phyloP scores from a whole-genome alignment of 2,329 filamentous ascomycete genomes.

The Ilyonectria destructans region DNA sequence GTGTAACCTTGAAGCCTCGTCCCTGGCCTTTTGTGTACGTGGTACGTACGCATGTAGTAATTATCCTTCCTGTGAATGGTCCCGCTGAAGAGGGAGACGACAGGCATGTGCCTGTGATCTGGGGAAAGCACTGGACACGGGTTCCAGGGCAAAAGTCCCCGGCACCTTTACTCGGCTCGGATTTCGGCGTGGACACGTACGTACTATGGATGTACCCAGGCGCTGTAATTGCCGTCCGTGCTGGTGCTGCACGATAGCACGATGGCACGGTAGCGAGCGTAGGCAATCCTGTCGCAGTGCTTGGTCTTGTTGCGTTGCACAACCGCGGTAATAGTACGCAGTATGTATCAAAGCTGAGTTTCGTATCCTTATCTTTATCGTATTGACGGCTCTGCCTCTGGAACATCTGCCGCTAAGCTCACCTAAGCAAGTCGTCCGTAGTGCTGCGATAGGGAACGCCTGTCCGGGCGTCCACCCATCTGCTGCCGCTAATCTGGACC shows the following conservation, averaged over 20 bases:
- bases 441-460: constrained; percentile 7
- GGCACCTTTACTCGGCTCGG: not conserved
- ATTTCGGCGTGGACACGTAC: not conserved
- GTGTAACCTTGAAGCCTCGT: not conserved
- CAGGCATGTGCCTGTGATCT: not conserved
- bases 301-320: too few relatives aligned
- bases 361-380: constrained; percentile 1
- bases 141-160: not conserved
- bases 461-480: not conserved
- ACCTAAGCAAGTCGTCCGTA: constrained; percentile 21
- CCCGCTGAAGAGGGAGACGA: not conserved
- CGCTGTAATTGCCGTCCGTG: not conserved
- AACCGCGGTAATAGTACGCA: too few relatives aligned
- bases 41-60: not conserved
- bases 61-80: not conserved
- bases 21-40: not conserved
- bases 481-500: constrained; percentile 11
- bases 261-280: too few relatives aligned
- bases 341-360: not conserved
- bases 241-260: not conserved
- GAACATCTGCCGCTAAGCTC: constrained; percentile 21
- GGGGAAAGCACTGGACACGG: not conserved
- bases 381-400: constrained; percentile 1
- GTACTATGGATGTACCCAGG: not conserved
- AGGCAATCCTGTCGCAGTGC: too few relatives aligned